Base-by-base conservation (phyloP, 129 eudicot species). In the Scalesia atractyloides region DNA sequence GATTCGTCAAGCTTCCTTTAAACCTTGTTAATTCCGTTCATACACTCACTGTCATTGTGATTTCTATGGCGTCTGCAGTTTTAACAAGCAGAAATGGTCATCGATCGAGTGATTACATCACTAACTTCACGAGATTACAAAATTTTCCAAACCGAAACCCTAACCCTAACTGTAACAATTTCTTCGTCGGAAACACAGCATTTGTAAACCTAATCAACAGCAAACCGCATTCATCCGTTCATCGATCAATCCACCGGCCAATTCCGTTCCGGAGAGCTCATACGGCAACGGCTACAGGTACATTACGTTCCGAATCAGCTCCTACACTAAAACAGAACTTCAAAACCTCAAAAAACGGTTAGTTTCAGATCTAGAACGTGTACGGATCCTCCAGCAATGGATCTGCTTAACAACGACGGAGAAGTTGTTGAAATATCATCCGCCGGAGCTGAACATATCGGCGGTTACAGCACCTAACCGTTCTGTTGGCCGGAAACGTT, bases 61-160 rank as follows among this genome's bases (percentile, higher is more conserved):
- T 8, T 11, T 34, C 17, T 26, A 86, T 86, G 91, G 85, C 91
- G 37, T 86, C 91, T 39, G 88, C 86, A 4, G 72, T 86, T 22
- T 44, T 86, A 26, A 34, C 79, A 6, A 68, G 73, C 61, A 78
- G 72, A 46, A 74, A 81, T 68, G 84, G 71, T 36, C 63, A 33
- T 14, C 73, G 75, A 19, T 75, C 80, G 74, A 48, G 73, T 19
- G 74, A 53, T 30, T 76, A 71, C 26, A 60, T 72, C 26, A 77
- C 4, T 39, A 61, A 30, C 50, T 63, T 52, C 69, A 47, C 36
- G 72, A 66, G 49, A 39, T 43, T 75, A 47, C 73, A 80, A 47
- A 82, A 68, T n/a, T 9, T 77, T 61, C 74, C 62, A 66, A 76
- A 39, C 70, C 87, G 82, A 76, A 75, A 49, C 58, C 83, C 86